Percentiles rank a stretch among this genome's conserved stretches.
Conservation (phyloP, 257 asterid species). For the Knoxia roxburghii region DNA sequence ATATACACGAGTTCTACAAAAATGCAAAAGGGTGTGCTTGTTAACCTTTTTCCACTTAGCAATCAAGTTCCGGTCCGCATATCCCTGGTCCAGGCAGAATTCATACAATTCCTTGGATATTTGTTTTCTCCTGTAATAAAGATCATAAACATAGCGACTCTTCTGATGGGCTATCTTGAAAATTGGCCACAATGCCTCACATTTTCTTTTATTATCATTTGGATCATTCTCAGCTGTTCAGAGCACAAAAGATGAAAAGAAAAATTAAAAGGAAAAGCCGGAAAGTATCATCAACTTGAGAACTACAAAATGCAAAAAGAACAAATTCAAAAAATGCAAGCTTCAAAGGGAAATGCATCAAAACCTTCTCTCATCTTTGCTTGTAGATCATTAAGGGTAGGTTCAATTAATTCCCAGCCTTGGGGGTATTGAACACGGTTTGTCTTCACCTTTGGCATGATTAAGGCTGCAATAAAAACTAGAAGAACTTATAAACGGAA, state of each 20-base stretch:
- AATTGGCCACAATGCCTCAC: conserved; percentile 88
- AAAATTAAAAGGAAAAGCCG: neutral
- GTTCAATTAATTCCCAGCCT: conserved; percentile 95
- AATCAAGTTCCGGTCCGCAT: conserved; percentile 76
- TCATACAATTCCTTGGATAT: conserved; percentile 80
- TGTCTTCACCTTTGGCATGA: conserved; percentile 93
- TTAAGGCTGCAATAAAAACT: conserved; percentile 27
- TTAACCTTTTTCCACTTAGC: conserved; percentile 94
- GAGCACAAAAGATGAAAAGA: conserved; percentile 3
- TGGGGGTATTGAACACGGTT: conserved; percentile 72
- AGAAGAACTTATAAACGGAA: no score
- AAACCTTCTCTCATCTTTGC: conserved; percentile 94
- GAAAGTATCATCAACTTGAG: neutral
- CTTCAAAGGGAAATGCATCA: neutral
- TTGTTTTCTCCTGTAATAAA: conserved; percentile 70
- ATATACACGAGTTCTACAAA: no score
- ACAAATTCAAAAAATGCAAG: no score
- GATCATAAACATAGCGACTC: conserved; percentile 82
- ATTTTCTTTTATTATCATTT: conserved; percentile 73
- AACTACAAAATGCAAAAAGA: neutral
- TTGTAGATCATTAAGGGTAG: conserved; percentile 75
- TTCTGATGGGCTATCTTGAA: conserved; percentile 88
- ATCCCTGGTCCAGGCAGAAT: conserved; percentile 87
- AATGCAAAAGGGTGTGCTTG: no score
- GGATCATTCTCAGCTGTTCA: conserved; percentile 79